Evolutionary conservation across 805 yeast genomes (phyloP).

Genomic region (Cyberlindnera petersonii): DNA sequence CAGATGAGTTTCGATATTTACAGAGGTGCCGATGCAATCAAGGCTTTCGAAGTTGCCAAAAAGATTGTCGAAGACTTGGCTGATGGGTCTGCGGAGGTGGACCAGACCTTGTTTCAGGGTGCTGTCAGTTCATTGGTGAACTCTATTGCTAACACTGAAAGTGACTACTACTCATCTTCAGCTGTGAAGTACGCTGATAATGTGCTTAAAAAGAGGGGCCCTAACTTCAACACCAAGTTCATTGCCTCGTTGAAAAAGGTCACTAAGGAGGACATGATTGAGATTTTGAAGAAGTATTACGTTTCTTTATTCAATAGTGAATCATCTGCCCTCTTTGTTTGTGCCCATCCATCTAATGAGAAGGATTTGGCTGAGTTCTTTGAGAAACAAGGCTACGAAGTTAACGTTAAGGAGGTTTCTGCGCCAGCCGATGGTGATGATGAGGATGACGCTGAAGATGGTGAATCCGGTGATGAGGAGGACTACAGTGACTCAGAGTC

Average conservation of each 20-base stretch:
- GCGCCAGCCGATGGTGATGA: conserved; percentile 12
- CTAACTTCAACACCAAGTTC: conserved; percentile 51
- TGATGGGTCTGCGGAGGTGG: conserved; percentile 50
- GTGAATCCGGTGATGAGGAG: conserved; percentile 7
- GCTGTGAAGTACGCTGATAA: conserved; percentile 60
- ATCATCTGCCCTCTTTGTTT: conserved; percentile 58
- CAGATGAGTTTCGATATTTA: conserved; percentile 63
- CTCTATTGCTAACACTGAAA: conserved; percentile 61
- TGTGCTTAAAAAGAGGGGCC: conserved; percentile 66
- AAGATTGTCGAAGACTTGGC: conserved; percentile 60
- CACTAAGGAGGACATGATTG: conserved; percentile 48
- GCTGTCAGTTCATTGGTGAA: conserved; percentile 76
- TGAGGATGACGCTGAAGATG: conserved; percentile 16
- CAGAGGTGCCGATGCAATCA: conserved; percentile 78
- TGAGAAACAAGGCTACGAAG: conserved; percentile 52
- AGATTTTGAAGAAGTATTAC: conserved; percentile 54
- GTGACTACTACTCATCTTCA: conserved; percentile 65
- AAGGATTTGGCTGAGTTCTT: conserved; percentile 47
- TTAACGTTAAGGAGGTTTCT: conserved; percentile 51
- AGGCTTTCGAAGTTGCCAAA: conserved; percentile 57
- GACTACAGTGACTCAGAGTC: conserved; percentile 1
- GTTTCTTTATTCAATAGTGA: conserved; percentile 57
- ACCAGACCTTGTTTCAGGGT: conserved; percentile 58
- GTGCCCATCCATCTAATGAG: conserved; percentile 67
- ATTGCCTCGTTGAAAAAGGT: conserved; percentile 50